phyloP scores from a whole-genome alignment of 129 eudicot genomes.

The Flaveria ramosissima region DNA sequence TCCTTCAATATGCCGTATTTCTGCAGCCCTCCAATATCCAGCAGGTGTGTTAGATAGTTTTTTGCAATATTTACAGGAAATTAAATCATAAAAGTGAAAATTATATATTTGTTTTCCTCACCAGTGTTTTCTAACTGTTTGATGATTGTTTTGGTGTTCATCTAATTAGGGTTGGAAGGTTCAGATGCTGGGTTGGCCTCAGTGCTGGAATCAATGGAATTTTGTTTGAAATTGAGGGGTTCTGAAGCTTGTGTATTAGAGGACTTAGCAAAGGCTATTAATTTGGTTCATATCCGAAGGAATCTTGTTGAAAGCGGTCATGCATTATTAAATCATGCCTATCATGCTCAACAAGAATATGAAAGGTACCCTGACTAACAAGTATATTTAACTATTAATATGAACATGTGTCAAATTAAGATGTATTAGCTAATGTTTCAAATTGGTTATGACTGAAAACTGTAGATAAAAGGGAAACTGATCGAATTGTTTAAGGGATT shows the following conservation, averaged over 20 bases:
- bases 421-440: neutral
- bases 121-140: neutral
- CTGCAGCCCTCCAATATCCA: constrained; percentile 93
- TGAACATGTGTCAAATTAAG: neutral
- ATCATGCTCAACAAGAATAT: constrained; percentile 81
- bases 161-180: constrained; percentile 63
- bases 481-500: neutral
- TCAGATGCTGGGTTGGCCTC: constrained; percentile 93
- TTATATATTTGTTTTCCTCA: neutral
- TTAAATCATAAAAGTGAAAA: neutral
- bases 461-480: neutral
- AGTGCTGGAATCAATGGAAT: constrained; percentile 87
- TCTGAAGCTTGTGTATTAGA: constrained; percentile 96
- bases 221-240: constrained; percentile 88
- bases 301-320: constrained; percentile 98
- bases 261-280: constrained; percentile 86
- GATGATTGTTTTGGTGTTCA: constrained; percentile 14
- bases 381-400: neutral
- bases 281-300: constrained; percentile 84
- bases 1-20: constrained; percentile 96
- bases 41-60: constrained; percentile 55
- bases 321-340: constrained; percentile 82
- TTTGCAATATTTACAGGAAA: neutral
- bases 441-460: neutral
- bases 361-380: constrained; percentile 57